A percentile compares a stretch with the other conserved stretches of the same genome.
Conservation (phyloP, 768 basidiomycete genomes). For the Leccinum subtestaceum region DNA sequence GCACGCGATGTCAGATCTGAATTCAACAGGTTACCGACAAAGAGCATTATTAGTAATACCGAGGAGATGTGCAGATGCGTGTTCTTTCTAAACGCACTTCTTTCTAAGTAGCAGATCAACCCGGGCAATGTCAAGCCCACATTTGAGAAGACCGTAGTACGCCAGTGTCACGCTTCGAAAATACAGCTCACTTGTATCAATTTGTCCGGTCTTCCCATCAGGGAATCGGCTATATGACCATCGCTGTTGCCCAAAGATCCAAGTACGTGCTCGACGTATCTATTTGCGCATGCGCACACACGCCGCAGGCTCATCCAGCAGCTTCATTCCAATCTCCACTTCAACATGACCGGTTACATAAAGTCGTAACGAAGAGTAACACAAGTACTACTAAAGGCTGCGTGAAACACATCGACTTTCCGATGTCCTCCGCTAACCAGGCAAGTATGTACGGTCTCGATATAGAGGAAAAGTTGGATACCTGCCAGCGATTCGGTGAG, state of each 20-base stretch:
- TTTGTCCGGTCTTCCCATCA: constrained; percentile 14
- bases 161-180: too few relatives aligned
- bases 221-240: constrained; percentile 27
- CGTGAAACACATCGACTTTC: not conserved
- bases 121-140: too few relatives aligned
- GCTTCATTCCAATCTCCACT: not conserved
- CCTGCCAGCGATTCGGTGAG: not conserved
- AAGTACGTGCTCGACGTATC: not conserved
- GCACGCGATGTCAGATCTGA: too few relatives aligned
- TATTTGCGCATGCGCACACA: not conserved
- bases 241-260: constrained; percentile 23
- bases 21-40: too few relatives aligned
- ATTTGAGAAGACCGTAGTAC: too few relatives aligned
- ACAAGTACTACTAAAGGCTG: not conserved
- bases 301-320: not conserved
- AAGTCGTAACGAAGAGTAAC: not conserved
- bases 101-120: too few relatives aligned
- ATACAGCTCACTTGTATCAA: too few relatives aligned
- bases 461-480: not conserved
- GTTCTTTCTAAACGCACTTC: not conserved
- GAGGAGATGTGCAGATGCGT: not conserved
- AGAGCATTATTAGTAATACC: too few relatives aligned
- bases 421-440: not conserved
- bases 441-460: not conserved
- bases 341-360: too few relatives aligned